phyloP scores from a whole-genome alignment of 23 red algal genomes.

The Gracilaria gracilis region DNA sequence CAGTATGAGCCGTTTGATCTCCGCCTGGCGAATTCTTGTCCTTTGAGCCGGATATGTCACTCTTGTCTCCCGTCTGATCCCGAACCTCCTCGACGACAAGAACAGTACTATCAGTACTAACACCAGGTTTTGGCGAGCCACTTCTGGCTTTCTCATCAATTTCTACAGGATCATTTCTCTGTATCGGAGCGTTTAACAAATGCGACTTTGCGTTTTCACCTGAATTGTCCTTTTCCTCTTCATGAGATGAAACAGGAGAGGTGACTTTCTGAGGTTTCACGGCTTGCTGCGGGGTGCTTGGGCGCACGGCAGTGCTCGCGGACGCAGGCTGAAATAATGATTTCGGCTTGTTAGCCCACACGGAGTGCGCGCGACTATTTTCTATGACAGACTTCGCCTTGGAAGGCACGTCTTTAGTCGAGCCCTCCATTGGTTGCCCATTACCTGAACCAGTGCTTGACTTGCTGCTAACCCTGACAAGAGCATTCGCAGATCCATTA shows the following conservation, averaged over 20 bases:
- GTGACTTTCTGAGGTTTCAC: slow-evolving; percentile 24
- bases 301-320: background rate
- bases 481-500: background rate
- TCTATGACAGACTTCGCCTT: slow-evolving; percentile 34
- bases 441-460: slow-evolving; percentile 13
- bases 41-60: background rate
- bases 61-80: background rate
- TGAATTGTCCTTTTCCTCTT: slow-evolving; percentile 13
- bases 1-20: background rate
- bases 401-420: background rate
- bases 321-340: slow-evolving; percentile 65
- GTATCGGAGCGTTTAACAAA: background rate
- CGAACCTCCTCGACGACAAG: background rate
- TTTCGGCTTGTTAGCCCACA: slow-evolving; percentile 73
- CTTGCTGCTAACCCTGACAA: slow-evolving; percentile 6
- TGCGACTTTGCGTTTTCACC: slow-evolving; percentile 15
- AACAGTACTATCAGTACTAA: background rate
- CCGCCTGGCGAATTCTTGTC: background rate
- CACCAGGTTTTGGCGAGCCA: background rate
- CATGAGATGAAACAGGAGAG: slow-evolving; percentile 22
- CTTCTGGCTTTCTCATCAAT: background rate
- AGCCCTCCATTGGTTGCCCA: background rate
- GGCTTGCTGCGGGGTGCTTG: background rate
- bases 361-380: slow-evolving; percentile 37
- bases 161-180: background rate